phyloP scores from a whole-genome alignment of 2,329 filamentous ascomycete species.

The Blastomyces emzantsi region DNA sequence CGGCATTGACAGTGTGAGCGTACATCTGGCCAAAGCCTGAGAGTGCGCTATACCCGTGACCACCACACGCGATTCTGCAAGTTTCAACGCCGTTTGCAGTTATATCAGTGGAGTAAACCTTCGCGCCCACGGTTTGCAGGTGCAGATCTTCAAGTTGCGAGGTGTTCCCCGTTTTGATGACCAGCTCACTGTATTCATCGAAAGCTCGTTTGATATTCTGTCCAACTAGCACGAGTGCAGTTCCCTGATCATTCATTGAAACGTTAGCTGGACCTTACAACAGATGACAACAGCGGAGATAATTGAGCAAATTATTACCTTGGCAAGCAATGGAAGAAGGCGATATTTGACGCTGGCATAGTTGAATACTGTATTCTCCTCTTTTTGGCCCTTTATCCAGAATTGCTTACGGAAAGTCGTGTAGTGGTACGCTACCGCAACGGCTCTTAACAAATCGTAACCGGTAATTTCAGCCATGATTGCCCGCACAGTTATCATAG shows the following conservation, averaged over 20 bases:
- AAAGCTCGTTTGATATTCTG: slow-evolving; percentile 19
- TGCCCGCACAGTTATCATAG: slow-evolving; percentile 27
- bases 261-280: slow-evolving; percentile 1
- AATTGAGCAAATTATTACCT: slow-evolving; percentile 10
- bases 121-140: slow-evolving; percentile 20
- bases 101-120: slow-evolving; percentile 20
- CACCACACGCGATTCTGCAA: slow-evolving; percentile 26
- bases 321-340: slow-evolving; percentile 19
- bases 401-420: slow-evolving; percentile 18
- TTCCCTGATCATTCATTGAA: slow-evolving; percentile 8
- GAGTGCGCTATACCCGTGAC: slow-evolving; percentile 31
- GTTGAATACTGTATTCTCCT: slow-evolving; percentile 19
- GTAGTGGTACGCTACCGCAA: slow-evolving; percentile 30
- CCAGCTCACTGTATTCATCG: slow-evolving; percentile 17
- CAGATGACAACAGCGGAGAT: neutral
- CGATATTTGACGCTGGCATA: slow-evolving; percentile 20
- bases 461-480: slow-evolving; percentile 23
- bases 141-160: slow-evolving; percentile 20
- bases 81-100: slow-evolving; percentile 18
- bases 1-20: slow-evolving; percentile 20
- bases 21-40: slow-evolving; percentile 28
- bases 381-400: slow-evolving; percentile 9
- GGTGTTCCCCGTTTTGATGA: slow-evolving; percentile 18
- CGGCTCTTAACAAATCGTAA: slow-evolving; percentile 26
- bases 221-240: slow-evolving; percentile 18